These are phyloP conservation scores for Heliamphora exappendiculata DNA, from an alignment of 148 eudicot species.

Conservation along the genomic window DNA sequence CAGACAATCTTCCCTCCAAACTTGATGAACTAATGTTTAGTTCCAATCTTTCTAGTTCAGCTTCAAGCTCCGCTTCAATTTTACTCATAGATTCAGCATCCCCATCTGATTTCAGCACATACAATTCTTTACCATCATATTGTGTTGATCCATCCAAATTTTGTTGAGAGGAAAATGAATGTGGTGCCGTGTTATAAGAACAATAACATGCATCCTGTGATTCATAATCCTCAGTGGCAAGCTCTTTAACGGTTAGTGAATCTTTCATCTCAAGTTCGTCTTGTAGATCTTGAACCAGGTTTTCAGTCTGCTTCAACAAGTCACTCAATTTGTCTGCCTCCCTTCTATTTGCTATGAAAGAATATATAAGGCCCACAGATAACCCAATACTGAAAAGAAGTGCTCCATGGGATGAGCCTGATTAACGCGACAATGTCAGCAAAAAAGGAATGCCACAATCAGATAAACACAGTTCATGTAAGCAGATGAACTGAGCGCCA, in stretches of 20 bases:
- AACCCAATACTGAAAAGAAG: conserved; percentile 70
- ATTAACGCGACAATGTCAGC: conserved; percentile 18
- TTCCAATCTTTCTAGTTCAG: conserved; percentile 86
- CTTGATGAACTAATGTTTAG: conserved; percentile 56
- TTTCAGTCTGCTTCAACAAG: conserved; percentile 64
- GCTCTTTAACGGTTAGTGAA: conserved; percentile 76
- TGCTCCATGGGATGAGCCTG: conserved; percentile 49
- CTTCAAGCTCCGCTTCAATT: conserved; percentile 99
- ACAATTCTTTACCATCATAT: conserved; percentile 24
- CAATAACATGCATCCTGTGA: conserved; percentile 34
- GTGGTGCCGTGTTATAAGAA: conserved; percentile 14
- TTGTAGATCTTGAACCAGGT: conserved; percentile 86
- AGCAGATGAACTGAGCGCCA: too few relatives aligned
- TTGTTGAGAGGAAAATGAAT: conserved; percentile 23
- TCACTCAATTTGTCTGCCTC: conserved; percentile 63
- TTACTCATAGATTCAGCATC: conserved; percentile 45
- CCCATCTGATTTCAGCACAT: conserved; percentile 33
- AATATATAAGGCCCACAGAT: conserved; percentile 57
- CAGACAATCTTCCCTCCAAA: conserved; percentile 40
- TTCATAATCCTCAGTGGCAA: conserved; percentile 39
- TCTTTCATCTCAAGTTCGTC: conserved; percentile 97
- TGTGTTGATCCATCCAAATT: conserved; percentile 21
- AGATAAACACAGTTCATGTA: neutral
- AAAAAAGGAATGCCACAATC: neutral
- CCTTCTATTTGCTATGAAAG: conserved; percentile 44